Base-by-base conservation (phyloP, 2,329 filamentous ascomycete genomes). In the Sordariomycetes sp. region DNA sequence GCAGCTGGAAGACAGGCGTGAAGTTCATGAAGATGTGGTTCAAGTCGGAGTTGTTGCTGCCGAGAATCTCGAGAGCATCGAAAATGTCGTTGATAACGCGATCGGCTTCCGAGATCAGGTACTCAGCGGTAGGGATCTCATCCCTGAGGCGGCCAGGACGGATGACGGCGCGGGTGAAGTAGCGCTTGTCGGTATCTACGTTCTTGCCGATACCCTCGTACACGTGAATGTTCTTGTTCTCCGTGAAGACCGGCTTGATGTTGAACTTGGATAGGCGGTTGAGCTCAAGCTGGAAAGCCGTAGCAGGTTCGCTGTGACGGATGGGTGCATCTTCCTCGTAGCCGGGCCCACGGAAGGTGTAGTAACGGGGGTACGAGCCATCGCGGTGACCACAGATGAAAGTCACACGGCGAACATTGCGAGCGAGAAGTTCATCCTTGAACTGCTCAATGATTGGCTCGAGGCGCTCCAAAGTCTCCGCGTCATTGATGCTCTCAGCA, bases 11-110 rank as follows among this genome's bases (percentile, higher is more conserved):
- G 39, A 95, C 85, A 8, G 88, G 86, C 0, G 86, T 92, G 68
- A 98, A 98, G 75, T 98, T 96, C 72, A 98, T 92, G 70, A 98
- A 98, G 72, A 98, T 92, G 67, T 98, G 92, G 72, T 98, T 98
- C 55, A 98, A 74, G 70, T 98, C 92, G 33, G 92, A 94, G 68
- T 94, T 93, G 69, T 95, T 96, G 72, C 94, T 95, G 54, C 92
- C 92, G 54, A 95, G 93, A 49, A 98, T 95, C 71, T 98, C 92
- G 38, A 98, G 71, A 29, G 92, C 92, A 55, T 98, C 92, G 34
- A 96, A 78, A 51, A 98, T 96, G 55, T 98, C 92, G 57, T 86
- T 96, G 75, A 98, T 88, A 48, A 96, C 72, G 43, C 92, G 82
- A 54, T 98, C 90, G 25, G 90, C 88, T 68, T 98, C 92, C 1